Base-by-base conservation (phyloP, 208 protist species). In the Leishmania gerbilli region DNA sequence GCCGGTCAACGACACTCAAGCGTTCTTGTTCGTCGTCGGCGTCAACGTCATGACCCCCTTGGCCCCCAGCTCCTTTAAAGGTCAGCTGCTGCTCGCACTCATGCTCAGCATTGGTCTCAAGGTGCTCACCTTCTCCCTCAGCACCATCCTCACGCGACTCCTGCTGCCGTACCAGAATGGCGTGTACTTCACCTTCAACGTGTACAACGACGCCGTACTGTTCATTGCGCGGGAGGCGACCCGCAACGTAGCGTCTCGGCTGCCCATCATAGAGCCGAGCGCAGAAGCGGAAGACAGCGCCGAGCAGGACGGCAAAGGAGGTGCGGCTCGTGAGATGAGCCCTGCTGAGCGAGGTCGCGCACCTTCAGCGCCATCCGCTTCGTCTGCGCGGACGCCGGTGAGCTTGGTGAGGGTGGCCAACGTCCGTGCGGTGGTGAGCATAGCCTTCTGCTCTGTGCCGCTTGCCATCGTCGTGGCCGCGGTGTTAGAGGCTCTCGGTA, bases 151-250 rank as follows among this genome's bases (percentile, higher is more conserved):
- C 40, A 97, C 95, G 9, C 91, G 95, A 2, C 86, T 91, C 76
- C 90, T 97, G 19, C 68, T 90, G 60, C 95, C 95, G 7, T 84
- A 87, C 71, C 86, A 95, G 81, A 92, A 88, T 69, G 95, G 95
- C 42, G 68, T 97, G 4, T 89, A 89, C 71, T 96, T 95, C 67
- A 87, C 88, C n/a, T 94, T 83, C 84, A 87, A 83, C 60, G 80
- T 97, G 17, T 96, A 96, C 86, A 89, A 93, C n/a, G 93, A 97
- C 64, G 88, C 90, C 8, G 88, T 94, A 2, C 83, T 95, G 9
- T 97, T 96, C 75, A 68, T 96, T 67, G 88, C 90, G 34, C 84
- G 93, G 7, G 95, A 97, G 78, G 90, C 90, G 4, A 88, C 94
- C 9, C 91, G 92, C 24, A 95, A 85, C 79, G 91, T 91, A 6